Evolutionary conservation across 257 asterid species (phyloP).

Genomic region (Salvia rosmarinus): DNA sequence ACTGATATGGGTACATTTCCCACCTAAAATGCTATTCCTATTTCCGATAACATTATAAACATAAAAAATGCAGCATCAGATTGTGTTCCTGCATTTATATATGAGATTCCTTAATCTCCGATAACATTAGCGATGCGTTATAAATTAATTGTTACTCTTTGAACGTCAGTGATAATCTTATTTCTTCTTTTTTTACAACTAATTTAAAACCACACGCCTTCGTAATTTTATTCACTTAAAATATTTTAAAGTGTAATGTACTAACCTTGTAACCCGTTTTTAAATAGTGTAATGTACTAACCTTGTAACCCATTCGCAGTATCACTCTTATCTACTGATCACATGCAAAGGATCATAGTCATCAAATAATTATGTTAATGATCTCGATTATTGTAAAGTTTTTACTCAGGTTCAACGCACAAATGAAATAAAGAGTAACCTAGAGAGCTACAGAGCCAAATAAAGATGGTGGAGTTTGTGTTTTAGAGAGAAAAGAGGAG

Average conservation of each 20-base stretch:
- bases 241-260: background rate
- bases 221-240: background rate
- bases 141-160: background rate
- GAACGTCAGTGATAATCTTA: background rate
- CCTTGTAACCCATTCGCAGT: background rate
- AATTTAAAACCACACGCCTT: background rate
- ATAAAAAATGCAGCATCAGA: too few species aligned
- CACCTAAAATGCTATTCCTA: background rate
- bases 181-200: background rate
- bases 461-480: background rate
- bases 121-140: too few species aligned
- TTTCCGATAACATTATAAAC: background rate
- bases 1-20: too few species aligned
- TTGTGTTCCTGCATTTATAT: too few species aligned
- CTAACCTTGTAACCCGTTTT: background rate
- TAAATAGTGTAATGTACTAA: background rate
- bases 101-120: background rate
- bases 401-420: background rate
- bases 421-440: background rate
- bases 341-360: background rate
- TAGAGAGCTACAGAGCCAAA: background rate
- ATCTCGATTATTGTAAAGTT: background rate
- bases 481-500: conserved; percentile 14
- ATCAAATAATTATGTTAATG: background rate
- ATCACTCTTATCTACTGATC: background rate